phyloP scores from a whole-genome alignment of 2,329 filamentous ascomycete species.

The Dactylellina cionopaga region DNA sequence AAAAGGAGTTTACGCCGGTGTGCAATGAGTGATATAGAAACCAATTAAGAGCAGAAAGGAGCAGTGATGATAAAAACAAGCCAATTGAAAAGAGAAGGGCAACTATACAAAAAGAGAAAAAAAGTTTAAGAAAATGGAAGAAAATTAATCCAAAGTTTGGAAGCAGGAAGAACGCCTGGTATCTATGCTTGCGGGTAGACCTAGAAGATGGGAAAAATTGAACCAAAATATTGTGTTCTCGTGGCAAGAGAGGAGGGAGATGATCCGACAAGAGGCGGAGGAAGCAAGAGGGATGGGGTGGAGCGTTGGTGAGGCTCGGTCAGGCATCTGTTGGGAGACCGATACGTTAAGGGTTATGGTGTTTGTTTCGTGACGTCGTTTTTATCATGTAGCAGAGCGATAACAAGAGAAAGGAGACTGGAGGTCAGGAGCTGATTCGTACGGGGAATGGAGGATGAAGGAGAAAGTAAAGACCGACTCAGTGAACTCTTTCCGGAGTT shows the following conservation, averaged over 20 bases:
- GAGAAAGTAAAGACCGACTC: conserved; percentile 2
- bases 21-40: conserved; percentile 57
- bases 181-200: conserved; percentile 40
- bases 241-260: not conserved
- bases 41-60: conserved; percentile 51
- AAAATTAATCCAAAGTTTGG: conserved; percentile 24
- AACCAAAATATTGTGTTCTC: not conserved
- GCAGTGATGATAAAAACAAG: conserved; percentile 40
- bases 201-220: conserved; percentile 6
- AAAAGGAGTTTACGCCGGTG: conserved; percentile 56
- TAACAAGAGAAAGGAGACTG: not conserved
- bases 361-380: conserved; percentile 18
- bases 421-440: too few species aligned
- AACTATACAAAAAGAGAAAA: conserved; percentile 3
- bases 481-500: conserved; percentile 62
- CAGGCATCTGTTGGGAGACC: conserved; percentile 19
- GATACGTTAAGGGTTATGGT: conserved; percentile 19
- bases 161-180: conserved; percentile 51
- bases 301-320: not conserved
- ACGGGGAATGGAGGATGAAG: not conserved
- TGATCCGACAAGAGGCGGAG: not conserved
- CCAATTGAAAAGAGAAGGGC: conserved; percentile 19
- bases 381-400: conserved; percentile 21
- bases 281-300: not conserved
- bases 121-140: conserved; percentile 4